phyloP scores from a whole-genome alignment of 176 grass and related monocot genomes.

The Canna indica region DNA sequence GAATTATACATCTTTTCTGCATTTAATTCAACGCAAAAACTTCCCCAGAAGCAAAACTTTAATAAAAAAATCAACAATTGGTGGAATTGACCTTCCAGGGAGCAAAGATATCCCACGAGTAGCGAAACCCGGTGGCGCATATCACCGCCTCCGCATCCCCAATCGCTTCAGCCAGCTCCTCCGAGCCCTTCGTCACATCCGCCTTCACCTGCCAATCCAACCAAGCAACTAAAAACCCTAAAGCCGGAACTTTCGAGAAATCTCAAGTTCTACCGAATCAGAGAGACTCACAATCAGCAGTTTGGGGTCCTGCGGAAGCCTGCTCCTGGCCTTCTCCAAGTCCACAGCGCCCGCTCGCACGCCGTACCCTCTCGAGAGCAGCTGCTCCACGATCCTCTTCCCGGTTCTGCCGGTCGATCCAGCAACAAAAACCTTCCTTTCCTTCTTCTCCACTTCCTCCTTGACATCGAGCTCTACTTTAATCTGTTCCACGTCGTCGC shows the following conservation, averaged over 20 bases:
- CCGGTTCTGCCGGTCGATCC: conserved; percentile 61
- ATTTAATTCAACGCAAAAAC: neutral
- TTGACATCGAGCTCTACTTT: neutral
- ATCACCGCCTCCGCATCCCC: conserved; percentile 47
- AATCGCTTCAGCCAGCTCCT: conserved; percentile 37
- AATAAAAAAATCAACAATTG: too few species aligned
- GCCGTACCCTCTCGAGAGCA: conserved; percentile 40
- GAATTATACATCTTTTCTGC: neutral
- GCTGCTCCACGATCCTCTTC: conserved; percentile 51
- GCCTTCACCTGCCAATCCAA: conserved; percentile 34
- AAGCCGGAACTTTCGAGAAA: neutral
- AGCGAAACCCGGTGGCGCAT: conserved; percentile 54
- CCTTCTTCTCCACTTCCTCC: conserved; percentile 20
- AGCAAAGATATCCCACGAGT: conserved; percentile 52
- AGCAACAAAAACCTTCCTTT: conserved; percentile 51
- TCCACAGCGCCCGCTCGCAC: conserved; percentile 51
- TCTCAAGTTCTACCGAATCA: neutral
- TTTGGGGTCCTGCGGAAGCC: conserved; percentile 38
- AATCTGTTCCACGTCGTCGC: neutral
- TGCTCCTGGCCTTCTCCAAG: conserved; percentile 25
- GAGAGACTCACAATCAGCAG: conserved; percentile 42
- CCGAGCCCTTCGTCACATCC: conserved; percentile 46
- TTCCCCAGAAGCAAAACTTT: neutral
- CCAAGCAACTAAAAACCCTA: conserved; percentile 5
- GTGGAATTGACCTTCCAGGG: conserved; percentile 68